Conservation (phyloP, 2,329 filamentous ascomycete genomes). For the Ceratocystiopsis sp. region DNA sequence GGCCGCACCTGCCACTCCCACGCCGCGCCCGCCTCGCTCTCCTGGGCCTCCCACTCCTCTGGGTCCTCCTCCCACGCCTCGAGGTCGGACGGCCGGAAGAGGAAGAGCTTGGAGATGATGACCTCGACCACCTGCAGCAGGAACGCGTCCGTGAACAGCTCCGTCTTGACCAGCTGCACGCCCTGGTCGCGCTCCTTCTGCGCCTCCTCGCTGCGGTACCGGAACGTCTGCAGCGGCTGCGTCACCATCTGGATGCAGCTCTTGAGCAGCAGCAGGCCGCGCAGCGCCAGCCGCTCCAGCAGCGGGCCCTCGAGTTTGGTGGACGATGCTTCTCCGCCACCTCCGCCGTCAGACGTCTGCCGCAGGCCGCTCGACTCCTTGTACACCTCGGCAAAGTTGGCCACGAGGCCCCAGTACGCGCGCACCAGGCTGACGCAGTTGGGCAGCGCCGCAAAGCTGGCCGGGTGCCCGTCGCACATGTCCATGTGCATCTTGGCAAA, state of each 20-base stretch:
- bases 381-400: constrained; percentile 59
- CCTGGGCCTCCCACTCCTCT: constrained; percentile 85
- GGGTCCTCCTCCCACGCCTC: constrained; percentile 88
- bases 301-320: constrained; percentile 41
- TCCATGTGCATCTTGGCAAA: constrained; percentile 82
- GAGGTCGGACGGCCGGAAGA: constrained; percentile 71
- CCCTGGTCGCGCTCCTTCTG: constrained; percentile 62
- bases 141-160: constrained; percentile 61
- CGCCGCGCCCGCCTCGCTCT: constrained; percentile 68
- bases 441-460: constrained; percentile 68
- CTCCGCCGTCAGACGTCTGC: constrained; percentile 20
- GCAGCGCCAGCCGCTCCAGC: constrained; percentile 63
- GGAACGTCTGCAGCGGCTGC: constrained; percentile 65
- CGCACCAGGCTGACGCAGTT: constrained; percentile 60
- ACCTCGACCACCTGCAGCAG: constrained; percentile 68
- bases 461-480: constrained; percentile 64
- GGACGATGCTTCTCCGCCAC: constrained; percentile 18
- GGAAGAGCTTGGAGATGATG: constrained; percentile 74
- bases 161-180: constrained; percentile 48
- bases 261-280: constrained; percentile 66
- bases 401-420: constrained; percentile 73
- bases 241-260: constrained; percentile 77
- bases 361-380: constrained; percentile 41
- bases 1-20: constrained; percentile 88
- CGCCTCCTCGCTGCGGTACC: constrained; percentile 56